Base-by-base conservation (phyloP, 192 early-diverging fungal genomes). In the Rhizophagus clarus region DNA sequence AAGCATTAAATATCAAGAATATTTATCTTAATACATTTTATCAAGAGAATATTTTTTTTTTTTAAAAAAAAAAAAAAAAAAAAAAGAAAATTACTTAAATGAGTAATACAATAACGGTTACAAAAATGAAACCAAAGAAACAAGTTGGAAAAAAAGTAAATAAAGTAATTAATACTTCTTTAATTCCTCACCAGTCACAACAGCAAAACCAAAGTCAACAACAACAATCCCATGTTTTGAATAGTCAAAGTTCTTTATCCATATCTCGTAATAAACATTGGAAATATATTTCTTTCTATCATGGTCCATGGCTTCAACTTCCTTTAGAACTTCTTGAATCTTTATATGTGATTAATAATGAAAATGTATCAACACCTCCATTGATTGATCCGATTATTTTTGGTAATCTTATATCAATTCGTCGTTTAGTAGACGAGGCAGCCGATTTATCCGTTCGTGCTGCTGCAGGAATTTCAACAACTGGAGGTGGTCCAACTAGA, bases 231-330 rank as follows among this genome's bases (percentile, higher is more conserved):
- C 56, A 56, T 34, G n/a, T 24, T 75, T 75, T 61, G 12, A 62
- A 29, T 37, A 61, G 32, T 20, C 74, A 75, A 56, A 61, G 74
- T 34, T 75, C 74, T 14, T 31, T 75, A 56, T 75, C 74, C 6
- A 75, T 75, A 56, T 75, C 74, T 56, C 74, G 74, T 34, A 75
- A 75, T 34, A 75, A 75, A 45, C 77, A 79, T 60, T 70, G 77
- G 77, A 79, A 79, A 79, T 79, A 79, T 56, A 79, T 79, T 24
- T 79, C 77, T 51, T 79, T 66, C 29, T 79, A 79, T 37, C 77
- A 79, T 60, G 77, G 77, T 11, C 77, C 77, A 29, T 79, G 77
- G 77, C 77, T 79, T 71, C 77, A 79, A 79, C 77, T 79, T 79
- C 77, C 77, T 31, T 60, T 79, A 24, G 77, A 79, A 34, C 61